Evolutionary conservation across 331 rosid species (phyloP).

Genomic region (Prunus yedoensis): DNA sequence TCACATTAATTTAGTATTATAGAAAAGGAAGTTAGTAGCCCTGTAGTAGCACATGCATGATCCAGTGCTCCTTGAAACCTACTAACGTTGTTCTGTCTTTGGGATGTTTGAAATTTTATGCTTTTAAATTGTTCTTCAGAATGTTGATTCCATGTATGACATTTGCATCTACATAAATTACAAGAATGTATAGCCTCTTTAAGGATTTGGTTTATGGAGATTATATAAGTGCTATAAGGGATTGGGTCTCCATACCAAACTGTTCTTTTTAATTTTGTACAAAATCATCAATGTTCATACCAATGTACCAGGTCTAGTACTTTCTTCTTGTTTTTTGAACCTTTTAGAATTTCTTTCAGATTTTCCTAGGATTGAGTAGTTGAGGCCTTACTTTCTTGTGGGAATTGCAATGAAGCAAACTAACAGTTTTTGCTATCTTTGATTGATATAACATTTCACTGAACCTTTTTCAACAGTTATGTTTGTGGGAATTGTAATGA

Average conservation of each 20-base stretch:
- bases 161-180: too few species aligned
- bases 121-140: too few species aligned
- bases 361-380: not conserved
- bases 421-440: not conserved
- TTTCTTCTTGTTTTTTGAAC: not conserved
- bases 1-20: not conserved
- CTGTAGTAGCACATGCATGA: not conserved
- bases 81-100: not conserved
- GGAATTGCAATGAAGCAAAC: not conserved
- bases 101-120: not conserved
- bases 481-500: not conserved
- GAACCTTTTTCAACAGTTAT: not conserved
- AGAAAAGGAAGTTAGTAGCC: not conserved
- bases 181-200: too few species aligned
- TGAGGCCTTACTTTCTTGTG: not conserved
- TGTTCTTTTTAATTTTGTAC: not conserved
- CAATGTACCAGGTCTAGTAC: not conserved
- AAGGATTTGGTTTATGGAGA: not conserved
- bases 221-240: not conserved
- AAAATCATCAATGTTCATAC: not conserved
- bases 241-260: not conserved
- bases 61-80: not conserved
- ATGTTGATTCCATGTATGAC: too few species aligned
- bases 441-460: not conserved
- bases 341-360: not conserved